Conservation (phyloP, 2,329 filamentous ascomycete genomes). For the Phialophora tarda region DNA sequence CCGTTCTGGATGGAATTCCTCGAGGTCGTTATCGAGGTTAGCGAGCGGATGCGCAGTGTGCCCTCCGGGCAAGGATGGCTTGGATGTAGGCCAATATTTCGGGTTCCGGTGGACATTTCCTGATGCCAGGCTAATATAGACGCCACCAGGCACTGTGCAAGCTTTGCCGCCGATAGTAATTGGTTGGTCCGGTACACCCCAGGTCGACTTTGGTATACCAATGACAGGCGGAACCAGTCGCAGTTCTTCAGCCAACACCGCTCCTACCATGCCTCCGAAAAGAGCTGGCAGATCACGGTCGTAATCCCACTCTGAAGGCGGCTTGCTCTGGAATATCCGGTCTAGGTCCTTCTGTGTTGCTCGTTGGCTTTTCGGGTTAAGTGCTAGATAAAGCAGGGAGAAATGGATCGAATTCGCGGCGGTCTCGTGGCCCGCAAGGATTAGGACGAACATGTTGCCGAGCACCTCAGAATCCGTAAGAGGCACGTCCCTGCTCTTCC, state of each 20-base stretch:
- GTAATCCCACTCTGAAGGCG: conserved; percentile 70
- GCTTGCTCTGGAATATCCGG: conserved; percentile 56
- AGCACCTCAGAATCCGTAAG: conserved; percentile 37
- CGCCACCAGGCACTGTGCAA: conserved; percentile 63
- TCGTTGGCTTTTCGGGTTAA: conserved; percentile 67
- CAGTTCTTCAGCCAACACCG: conserved; percentile 78
- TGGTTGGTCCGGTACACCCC: conserved; percentile 53
- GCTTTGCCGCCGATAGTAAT: conserved; percentile 65
- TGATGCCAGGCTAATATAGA: conserved; percentile 62
- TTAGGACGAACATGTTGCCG: conserved; percentile 55
- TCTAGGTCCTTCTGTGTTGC: conserved; percentile 73
- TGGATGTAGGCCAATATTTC: conserved; percentile 68
- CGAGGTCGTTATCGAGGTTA: conserved; percentile 60
- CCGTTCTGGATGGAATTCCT: conserved; percentile 73
- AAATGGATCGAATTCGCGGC: conserved; percentile 78
- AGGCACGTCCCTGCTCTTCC: conserved; percentile 29
- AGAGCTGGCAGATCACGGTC: conserved; percentile 68
- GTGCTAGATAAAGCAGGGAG: conserved; percentile 69
- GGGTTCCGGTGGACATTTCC: conserved; percentile 70
- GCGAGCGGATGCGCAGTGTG: conserved; percentile 43
- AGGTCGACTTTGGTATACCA: conserved; percentile 71
- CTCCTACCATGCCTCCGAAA: conserved; percentile 72
- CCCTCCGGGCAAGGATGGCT: conserved; percentile 49
- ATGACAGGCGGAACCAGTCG: conserved; percentile 73
- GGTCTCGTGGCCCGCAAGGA: conserved; percentile 79